Conservation (phyloP, 2,329 filamentous ascomycete genomes). For the Sporothrix globosa region DNA sequence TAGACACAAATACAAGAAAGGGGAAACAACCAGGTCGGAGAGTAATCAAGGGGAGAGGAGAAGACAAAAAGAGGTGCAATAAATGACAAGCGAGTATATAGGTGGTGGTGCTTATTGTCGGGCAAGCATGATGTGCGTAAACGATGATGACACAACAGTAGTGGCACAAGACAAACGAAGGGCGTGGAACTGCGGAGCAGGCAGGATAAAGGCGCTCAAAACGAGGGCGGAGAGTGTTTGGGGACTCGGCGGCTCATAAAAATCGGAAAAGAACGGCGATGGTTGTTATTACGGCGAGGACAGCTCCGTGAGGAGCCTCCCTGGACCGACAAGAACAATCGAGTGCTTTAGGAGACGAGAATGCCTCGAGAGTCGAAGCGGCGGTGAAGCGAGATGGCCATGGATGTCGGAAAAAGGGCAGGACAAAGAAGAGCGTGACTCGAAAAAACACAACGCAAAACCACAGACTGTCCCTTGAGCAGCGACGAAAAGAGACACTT, state of each 20-base stretch:
- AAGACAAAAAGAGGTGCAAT: background rate
- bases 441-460: background rate
- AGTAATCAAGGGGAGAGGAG: background rate
- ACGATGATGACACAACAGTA: constrained; percentile 21
- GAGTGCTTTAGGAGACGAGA: background rate
- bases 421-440: background rate
- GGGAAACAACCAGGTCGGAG: background rate
- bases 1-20: background rate
- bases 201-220: background rate
- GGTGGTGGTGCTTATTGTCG: background rate
- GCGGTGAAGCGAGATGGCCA: constrained; percentile 29
- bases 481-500: constrained; percentile 3
- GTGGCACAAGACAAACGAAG: constrained; percentile 15
- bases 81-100: background rate
- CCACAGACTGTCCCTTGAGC: no score
- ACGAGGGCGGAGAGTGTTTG: background rate
- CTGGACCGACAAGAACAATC: background rate
- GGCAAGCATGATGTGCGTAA: background rate
- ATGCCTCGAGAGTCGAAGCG: background rate
- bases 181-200: constrained; percentile 9
- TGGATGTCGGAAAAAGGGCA: constrained; percentile 17
- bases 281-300: background rate
- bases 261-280: background rate
- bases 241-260: constrained; percentile 5
- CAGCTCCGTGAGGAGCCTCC: background rate